These are phyloP conservation scores for Camellia sinensis DNA, from an alignment of 148 eudicot species.

Conservation along the genomic window DNA sequence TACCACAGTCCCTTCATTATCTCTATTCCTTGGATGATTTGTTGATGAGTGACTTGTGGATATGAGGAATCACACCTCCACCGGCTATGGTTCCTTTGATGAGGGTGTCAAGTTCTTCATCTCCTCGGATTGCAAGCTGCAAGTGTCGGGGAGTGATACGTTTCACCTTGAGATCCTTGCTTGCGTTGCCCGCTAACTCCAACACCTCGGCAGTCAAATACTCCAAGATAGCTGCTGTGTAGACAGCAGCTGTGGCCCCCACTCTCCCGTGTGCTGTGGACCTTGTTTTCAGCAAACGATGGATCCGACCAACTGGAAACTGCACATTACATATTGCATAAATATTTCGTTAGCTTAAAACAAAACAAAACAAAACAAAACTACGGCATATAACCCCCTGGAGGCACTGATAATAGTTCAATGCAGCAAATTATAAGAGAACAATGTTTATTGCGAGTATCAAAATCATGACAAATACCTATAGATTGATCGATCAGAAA, in stretches of 20 bases:
- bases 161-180: background rate
- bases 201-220: background rate
- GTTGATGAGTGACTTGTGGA: background rate
- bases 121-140: background rate
- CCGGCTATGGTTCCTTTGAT: background rate
- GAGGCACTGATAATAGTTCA: background rate
- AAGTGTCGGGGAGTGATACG: background rate
- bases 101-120: background rate
- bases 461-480: background rate
- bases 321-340: background rate
- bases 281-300: background rate
- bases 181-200: background rate
- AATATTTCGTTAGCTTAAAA: background rate
- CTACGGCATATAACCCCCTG: background rate
- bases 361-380: no score
- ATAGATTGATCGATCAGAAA: no score
- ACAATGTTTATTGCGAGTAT: background rate
- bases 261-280: background rate
- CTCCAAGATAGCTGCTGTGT: background rate
- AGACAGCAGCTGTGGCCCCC: background rate
- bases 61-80: background rate
- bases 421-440: background rate
- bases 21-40: background rate
- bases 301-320: background rate
- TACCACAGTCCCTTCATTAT: background rate